Evolutionary conservation across 164 flowering plant species (phyloP).

Genomic region (Euptelea pleiosperma): DNA sequence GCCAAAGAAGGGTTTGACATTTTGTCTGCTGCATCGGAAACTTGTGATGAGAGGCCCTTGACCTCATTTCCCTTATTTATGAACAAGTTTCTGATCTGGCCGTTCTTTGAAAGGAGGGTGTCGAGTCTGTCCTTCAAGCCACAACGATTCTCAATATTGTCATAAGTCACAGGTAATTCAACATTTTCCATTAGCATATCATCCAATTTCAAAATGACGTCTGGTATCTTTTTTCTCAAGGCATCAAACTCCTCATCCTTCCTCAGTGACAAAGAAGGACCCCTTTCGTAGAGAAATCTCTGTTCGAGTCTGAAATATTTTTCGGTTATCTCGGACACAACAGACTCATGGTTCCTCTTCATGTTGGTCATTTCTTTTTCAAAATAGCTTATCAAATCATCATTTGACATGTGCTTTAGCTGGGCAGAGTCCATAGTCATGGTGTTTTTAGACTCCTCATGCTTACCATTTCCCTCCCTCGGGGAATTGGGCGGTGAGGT

Average conservation of each 20-base stretch:
- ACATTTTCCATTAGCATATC: constrained; percentile 35
- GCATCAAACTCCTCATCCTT: too few species aligned
- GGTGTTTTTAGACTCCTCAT: constrained; percentile 29
- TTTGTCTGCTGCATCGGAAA: constrained; percentile 43
- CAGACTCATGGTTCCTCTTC: constrained; percentile 66
- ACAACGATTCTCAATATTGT: constrained; percentile 24
- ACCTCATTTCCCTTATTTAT: constrained; percentile 37
- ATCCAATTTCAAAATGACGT: too few species aligned
- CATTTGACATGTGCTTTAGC: constrained; percentile 47
- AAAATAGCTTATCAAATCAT: constrained; percentile 43
- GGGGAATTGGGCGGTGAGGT: too few species aligned
- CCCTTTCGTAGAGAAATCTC: constrained; percentile 47
- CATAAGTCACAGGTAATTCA: constrained; percentile 22
- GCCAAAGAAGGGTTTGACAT: constrained; percentile 30
- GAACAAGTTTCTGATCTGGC: constrained; percentile 40
- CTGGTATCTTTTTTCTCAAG: too few species aligned
- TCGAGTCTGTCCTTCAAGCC: constrained; percentile 41
- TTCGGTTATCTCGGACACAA: constrained; percentile 49
- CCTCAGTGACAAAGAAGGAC: constrained; percentile 30
- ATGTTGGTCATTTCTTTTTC: constrained; percentile 47
- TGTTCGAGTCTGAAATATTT: constrained; percentile 44
- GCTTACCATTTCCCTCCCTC: constrained; percentile 43
- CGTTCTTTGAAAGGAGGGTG: constrained; percentile 48
- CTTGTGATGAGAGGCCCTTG: constrained; percentile 32
- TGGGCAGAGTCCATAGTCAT: constrained; percentile 34